Evolutionary conservation across 2,329 filamentous ascomycete species (phyloP).

Genomic region (Ampelomyces quisqualis): DNA sequence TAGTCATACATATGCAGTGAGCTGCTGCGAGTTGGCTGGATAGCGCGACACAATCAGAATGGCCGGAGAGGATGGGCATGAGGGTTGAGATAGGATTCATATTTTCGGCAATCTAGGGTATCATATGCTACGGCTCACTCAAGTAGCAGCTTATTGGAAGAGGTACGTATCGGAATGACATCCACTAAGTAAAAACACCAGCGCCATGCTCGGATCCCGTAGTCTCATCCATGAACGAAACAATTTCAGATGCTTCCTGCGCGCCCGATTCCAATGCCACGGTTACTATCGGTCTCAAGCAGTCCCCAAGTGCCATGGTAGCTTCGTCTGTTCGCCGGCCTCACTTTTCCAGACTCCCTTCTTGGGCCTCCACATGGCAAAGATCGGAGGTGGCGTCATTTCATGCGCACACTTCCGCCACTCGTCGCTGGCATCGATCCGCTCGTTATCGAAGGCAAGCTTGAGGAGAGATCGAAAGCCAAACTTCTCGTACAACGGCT

Average conservation of each 20-base stretch:
- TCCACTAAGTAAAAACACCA: neutral
- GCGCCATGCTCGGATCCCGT: too few species aligned
- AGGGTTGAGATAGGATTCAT: neutral
- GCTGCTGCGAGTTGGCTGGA: slow-evolving; percentile 10
- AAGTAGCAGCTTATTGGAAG: neutral
- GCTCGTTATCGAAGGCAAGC: slow-evolving; percentile 34
- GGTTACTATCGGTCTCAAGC: too few species aligned
- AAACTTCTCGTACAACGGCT: slow-evolving; percentile 40
- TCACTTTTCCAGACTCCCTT: slow-evolving; percentile 17
- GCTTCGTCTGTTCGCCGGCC: slow-evolving; percentile 14
- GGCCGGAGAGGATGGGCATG: neutral
- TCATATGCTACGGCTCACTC: neutral
- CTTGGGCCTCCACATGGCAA: slow-evolving; percentile 40
- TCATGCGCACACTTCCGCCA: slow-evolving; percentile 39
- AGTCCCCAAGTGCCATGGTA: slow-evolving; percentile 27
- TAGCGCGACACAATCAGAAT: slow-evolving; percentile 1
- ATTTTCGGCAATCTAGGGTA: slow-evolving; percentile 1
- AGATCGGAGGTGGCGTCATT: slow-evolving; percentile 32
- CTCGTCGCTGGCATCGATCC: slow-evolving; percentile 26
- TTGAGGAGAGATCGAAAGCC: slow-evolving; percentile 32
- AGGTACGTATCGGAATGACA: too few species aligned
- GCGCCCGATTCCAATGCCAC: too few species aligned
- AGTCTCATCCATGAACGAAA: too few species aligned
- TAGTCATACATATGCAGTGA: slow-evolving; percentile 11
- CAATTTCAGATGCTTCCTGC: too few species aligned